Base-by-base conservation (phyloP, 2,329 filamentous ascomycete species). In the Curvularia eragrostidis region DNA sequence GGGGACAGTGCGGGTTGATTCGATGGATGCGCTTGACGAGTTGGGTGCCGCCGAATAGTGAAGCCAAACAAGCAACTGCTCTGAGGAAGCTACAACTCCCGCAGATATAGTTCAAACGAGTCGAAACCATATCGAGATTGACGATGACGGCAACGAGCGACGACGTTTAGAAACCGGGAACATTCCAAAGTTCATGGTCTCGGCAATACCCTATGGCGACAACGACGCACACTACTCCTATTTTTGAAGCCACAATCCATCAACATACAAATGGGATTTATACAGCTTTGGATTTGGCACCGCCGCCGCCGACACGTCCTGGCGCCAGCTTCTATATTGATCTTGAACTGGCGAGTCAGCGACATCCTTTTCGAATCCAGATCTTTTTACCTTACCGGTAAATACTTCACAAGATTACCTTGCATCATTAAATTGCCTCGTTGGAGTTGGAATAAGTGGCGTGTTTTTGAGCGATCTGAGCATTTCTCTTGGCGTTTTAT, bases 21-120 rank as follows among this genome's bases (percentile, higher is more conserved):
- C 55, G 8, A 58, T 61, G 48, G 51, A 58, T 24, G 36, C 58
- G n/a, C 51, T 58, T 10, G 39, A 53, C 1, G 24, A 15, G 8
- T 47, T 55, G 19, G 52, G 41, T 30, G 10, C 32, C 8, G 23
- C 21, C 18, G n/a, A 49, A 18, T 18, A 38, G 36, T n/a, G 26
- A 21, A 32, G 47, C 5, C 5, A 43, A 46, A 36, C 44, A 2
- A 39, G 30, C 13, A 41, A 53, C 2, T 44, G 50, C 15, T 5
- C 34, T 5, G 28, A 38, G 6, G 41, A 43, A 42, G 13, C 41
- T 7, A 2, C 50, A 6, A 15, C 12, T 3, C 5, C 47, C 8
- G 21, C 18, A 36, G 42, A 23, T 2, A 30, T 18, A 6, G 9
- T 21, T 9, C 7, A 9, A 8, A 39, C 3, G 15, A 39, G 18